Evolutionary conservation across 495 filamentous ascomycete genomes (phyloP).

Genomic region (Aspergillus bertholletiae): DNA sequence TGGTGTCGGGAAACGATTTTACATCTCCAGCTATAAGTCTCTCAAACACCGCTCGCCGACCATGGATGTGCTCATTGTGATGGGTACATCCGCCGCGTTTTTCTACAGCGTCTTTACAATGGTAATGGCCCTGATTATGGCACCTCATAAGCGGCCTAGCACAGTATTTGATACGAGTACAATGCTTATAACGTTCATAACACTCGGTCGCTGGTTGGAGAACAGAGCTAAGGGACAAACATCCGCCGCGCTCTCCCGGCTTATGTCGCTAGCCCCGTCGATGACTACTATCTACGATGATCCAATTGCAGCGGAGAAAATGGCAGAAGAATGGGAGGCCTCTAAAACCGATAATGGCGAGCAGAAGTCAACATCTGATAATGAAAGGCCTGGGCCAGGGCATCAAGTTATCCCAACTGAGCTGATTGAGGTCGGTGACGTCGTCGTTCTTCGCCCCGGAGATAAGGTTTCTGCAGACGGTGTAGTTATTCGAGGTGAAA

Average conservation of each 20-base stretch:
- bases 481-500: conserved; percentile 79
- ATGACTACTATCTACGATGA: conserved; percentile 99
- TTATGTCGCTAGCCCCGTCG: conserved; percentile 94
- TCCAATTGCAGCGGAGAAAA: conserved; percentile 88
- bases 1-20: conserved; percentile 91
- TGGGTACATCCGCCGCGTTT: conserved; percentile 96
- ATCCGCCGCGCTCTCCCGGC: conserved; percentile 84
- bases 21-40: conserved; percentile 84
- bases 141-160: conserved; percentile 70
- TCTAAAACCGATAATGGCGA: conserved; percentile 15
- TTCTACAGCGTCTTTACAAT: conserved; percentile 94
- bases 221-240: conserved; percentile 97
- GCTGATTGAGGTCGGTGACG: conserved; percentile 89
- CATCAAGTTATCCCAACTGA: conserved; percentile 88
- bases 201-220: conserved; percentile 86
- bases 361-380: conserved; percentile 21
- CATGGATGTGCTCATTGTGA: conserved; percentile 94
- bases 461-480: conserved; percentile 98
- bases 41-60: conserved; percentile 86
- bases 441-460: conserved; percentile 88
- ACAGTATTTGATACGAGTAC: conserved; percentile 97
- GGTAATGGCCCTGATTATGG: conserved; percentile 67
- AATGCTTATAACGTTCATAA: conserved; percentile 97
- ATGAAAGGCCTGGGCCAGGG: conserved; percentile 56
- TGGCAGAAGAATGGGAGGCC: conserved; percentile 73